Percentiles rank a stretch among this genome's conserved stretches.
Evolutionary conservation across 2,329 filamentous ascomycete species (phyloP).

Genomic region (Rutstroemia sp.): DNA sequence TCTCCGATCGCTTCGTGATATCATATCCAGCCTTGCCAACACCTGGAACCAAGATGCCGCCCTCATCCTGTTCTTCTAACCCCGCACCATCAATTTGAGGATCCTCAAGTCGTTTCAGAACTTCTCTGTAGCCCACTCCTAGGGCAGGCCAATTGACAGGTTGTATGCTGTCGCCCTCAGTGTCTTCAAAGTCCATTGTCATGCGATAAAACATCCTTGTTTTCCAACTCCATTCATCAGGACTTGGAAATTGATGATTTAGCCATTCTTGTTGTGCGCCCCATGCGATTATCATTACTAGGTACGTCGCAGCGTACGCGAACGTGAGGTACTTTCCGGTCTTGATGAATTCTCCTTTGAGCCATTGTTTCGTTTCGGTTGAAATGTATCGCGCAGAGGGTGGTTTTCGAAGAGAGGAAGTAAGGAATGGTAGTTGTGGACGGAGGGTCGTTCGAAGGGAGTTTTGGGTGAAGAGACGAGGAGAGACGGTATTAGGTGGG

Average conservation of each 20-base stretch:
- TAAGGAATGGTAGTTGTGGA: conserved; percentile 59
- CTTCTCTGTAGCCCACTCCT: conserved; percentile 49
- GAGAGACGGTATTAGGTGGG: conserved; percentile 26
- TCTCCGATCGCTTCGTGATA: conserved; percentile 57
- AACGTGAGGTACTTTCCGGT: conserved; percentile 61
- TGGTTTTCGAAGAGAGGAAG: conserved; percentile 34
- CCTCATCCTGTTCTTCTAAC: conserved; percentile 44
- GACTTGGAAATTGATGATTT: conserved; percentile 72
- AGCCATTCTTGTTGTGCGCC: conserved; percentile 66
- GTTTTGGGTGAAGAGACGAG: conserved; percentile 51
- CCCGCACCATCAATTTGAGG: conserved; percentile 59
- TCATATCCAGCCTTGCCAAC: conserved; percentile 39
- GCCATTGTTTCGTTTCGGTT: conserved; percentile 66
- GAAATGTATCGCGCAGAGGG: conserved; percentile 60
- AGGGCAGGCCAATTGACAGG: conserved; percentile 58
- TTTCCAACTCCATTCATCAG: conserved; percentile 70
- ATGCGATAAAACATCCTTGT: conserved; percentile 62
- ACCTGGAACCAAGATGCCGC: conserved; percentile 46
- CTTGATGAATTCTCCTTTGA: conserved; percentile 63
- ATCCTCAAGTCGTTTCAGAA: conserved; percentile 64
- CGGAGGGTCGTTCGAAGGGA: conserved; percentile 33
- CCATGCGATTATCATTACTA: conserved; percentile 53
- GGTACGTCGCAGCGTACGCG: conserved; percentile 55
- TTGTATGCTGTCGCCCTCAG: conserved; percentile 7
- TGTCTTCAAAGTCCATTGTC: conserved; percentile 30